phyloP scores from a whole-genome alignment of 169 alveolate genomes.

The Plasmodium falciparum region DNA sequence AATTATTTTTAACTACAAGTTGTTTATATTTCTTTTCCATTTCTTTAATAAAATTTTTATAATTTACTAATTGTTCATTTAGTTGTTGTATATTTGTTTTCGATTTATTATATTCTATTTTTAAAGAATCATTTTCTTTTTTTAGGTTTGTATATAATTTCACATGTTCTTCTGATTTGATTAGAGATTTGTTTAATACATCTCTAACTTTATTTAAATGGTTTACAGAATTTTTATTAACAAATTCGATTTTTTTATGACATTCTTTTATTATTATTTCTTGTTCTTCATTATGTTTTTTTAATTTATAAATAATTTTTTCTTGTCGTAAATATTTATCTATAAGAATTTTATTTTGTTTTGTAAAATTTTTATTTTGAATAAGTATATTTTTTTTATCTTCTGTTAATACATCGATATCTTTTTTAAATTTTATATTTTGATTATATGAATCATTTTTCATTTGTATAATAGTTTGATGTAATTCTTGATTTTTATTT shows the following conservation, averaged over 20 bases:
- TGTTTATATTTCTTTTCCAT: conserved; percentile 30
- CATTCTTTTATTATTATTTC: background rate
- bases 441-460: conserved; percentile 25
- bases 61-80: background rate
- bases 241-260: background rate
- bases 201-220: conserved; percentile 45
- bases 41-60: conserved; percentile 16
- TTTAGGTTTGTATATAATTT: conserved; percentile 10
- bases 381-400: conserved; percentile 10
- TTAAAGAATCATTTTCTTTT: conserved; percentile 17
- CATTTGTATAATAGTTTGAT: background rate
- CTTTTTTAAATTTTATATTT: conserved; percentile 8
- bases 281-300: background rate
- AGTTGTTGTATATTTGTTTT: background rate
- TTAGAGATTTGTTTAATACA: conserved; percentile 15
- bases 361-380: conserved; percentile 1
- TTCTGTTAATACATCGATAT: conserved; percentile 15
- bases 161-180: conserved; percentile 28
- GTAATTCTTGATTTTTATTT: conserved; percentile 30
- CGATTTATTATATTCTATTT: conserved; percentile 10
- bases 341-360: background rate
- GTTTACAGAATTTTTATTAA: conserved; percentile 19
- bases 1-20: conserved; percentile 35
- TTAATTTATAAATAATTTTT: conserved; percentile 8
- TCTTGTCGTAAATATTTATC: conserved; percentile 12